phyloP scores from a whole-genome alignment of 495 filamentous ascomycete species.

The Podospora didyma region DNA sequence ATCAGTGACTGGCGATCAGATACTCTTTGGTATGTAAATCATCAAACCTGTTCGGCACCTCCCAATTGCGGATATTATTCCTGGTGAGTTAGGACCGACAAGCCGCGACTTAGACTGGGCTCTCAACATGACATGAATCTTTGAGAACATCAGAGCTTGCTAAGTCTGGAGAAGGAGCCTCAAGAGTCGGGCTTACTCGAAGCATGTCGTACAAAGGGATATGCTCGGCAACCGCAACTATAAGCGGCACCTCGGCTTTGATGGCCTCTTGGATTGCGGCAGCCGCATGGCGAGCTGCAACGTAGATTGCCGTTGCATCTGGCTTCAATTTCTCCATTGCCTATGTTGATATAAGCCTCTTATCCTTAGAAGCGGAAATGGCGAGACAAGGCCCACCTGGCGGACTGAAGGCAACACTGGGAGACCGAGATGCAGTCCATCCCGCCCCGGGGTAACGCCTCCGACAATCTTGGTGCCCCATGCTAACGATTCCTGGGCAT shows the following conservation, averaged over 20 bases:
- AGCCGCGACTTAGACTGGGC: slow-evolving; percentile 78
- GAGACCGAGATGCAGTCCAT: slow-evolving; percentile 74
- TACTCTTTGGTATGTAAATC: too few species aligned
- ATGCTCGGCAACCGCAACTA: slow-evolving; percentile 89
- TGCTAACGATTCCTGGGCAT: slow-evolving; percentile 75
- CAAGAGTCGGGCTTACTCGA: slow-evolving; percentile 47
- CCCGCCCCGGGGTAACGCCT: slow-evolving; percentile 73
- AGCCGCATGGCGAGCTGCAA: slow-evolving; percentile 72
- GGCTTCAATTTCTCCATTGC: slow-evolving; percentile 74
- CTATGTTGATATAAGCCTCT: slow-evolving; percentile 30
- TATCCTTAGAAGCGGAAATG: background rate
- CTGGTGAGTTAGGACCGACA: slow-evolving; percentile 82
- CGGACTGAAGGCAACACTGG: slow-evolving; percentile 73
- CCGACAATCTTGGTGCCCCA: slow-evolving; percentile 89
- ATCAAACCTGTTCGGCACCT: slow-evolving; percentile 66
- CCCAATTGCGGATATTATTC: slow-evolving; percentile 79
- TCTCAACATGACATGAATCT: slow-evolving; percentile 70
- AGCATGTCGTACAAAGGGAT: slow-evolving; percentile 85
- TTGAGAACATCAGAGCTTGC: slow-evolving; percentile 6
- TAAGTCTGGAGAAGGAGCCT: too few species aligned
- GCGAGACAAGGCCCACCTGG: slow-evolving; percentile 12
- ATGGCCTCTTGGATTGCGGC: slow-evolving; percentile 85
- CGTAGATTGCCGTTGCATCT: slow-evolving; percentile 82
- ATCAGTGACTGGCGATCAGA: too few species aligned
- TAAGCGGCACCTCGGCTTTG: slow-evolving; percentile 79